Conservation (phyloP, 2,329 filamentous ascomycete genomes). For the Colletotrichum incanum region DNA sequence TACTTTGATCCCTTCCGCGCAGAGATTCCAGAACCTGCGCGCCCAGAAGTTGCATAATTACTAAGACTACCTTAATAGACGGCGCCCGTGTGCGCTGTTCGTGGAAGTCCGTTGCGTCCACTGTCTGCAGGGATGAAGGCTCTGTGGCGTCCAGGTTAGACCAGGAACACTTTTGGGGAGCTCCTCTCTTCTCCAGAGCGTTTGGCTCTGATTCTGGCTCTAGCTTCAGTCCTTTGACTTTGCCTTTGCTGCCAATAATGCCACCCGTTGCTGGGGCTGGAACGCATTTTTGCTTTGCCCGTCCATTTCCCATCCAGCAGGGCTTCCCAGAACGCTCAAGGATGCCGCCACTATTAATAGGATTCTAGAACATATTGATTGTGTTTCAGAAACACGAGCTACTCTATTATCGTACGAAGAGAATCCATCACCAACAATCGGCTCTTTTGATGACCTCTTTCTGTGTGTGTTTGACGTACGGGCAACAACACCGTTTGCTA, state of each 20-base stretch:
- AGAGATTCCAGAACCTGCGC: constrained; percentile 11
- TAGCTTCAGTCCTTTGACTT: background rate
- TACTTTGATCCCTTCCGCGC: background rate
- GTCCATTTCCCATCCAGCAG: constrained; percentile 25
- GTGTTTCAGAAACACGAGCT: constrained; percentile 41
- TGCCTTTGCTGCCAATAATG: background rate
- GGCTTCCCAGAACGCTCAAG: constrained; percentile 25
- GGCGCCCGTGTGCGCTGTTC: constrained; percentile 18
- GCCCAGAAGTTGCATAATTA: constrained; percentile 34
- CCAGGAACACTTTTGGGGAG: background rate
- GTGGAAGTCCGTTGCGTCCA: constrained; percentile 22
- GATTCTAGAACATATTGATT: constrained; percentile 40
- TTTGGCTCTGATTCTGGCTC: background rate
- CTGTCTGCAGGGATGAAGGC: background rate
- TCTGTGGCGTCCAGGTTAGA: background rate
- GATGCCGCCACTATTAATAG: constrained; percentile 42
- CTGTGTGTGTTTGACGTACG: background rate
- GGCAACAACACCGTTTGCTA: background rate
- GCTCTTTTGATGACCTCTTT: constrained; percentile 1
- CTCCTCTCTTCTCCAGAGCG: background rate
- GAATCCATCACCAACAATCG: background rate
- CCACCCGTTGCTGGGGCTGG: background rate
- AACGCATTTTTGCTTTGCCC: constrained; percentile 14
- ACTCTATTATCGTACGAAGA: constrained; percentile 36
- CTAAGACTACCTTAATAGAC: constrained; percentile 31